These are phyloP conservation scores for Suillus brevipes DNA, from an alignment of 768 basidiomycete genomes.

Conservation along the genomic window DNA sequence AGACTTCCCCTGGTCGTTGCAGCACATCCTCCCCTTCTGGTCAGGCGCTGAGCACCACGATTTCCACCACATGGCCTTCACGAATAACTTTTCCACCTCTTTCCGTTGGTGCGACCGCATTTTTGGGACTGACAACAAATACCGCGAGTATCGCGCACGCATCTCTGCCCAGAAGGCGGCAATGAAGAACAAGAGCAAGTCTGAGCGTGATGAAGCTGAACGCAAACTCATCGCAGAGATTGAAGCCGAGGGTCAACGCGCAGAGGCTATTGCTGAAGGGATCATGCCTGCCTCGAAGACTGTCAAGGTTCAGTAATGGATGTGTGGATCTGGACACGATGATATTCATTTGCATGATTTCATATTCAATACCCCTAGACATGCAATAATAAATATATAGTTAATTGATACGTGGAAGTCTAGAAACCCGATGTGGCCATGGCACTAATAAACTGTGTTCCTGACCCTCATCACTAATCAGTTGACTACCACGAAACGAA, in stretches of 20 bases:
- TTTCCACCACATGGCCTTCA: conserved; percentile 97
- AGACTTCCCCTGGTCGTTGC: conserved; percentile 98
- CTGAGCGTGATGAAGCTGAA: conserved; percentile 57
- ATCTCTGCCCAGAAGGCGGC: conserved; percentile 60
- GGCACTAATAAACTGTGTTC: neutral
- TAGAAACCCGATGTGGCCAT: neutral
- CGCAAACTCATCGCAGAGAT: conserved; percentile 64
- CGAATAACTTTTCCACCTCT: conserved; percentile 90
- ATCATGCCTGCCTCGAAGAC: conserved; percentile 23
- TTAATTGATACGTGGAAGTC: neutral
- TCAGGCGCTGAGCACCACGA: conserved; percentile 97
- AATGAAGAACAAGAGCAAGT: conserved; percentile 53
- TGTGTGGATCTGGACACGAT: neutral
- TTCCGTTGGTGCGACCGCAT: conserved; percentile 93
- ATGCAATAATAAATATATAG: conserved; percentile 11
- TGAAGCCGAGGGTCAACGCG: conserved; percentile 69
- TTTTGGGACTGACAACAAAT: conserved; percentile 90
- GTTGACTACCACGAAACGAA: neutral
- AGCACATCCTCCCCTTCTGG: conserved; percentile 94
- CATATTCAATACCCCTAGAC: conserved; percentile 13
- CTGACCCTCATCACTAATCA: neutral
- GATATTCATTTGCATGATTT: conserved; percentile 7
- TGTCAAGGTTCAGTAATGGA: conserved; percentile 28
- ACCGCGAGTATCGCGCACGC: conserved; percentile 73
- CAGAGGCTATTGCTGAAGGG: conserved; percentile 58